A percentile compares a stretch with the other conserved stretches of the same genome.
Evolutionary conservation across 2,329 filamentous ascomycete genomes (phyloP).

Genomic region (Monilinia fructicola): DNA sequence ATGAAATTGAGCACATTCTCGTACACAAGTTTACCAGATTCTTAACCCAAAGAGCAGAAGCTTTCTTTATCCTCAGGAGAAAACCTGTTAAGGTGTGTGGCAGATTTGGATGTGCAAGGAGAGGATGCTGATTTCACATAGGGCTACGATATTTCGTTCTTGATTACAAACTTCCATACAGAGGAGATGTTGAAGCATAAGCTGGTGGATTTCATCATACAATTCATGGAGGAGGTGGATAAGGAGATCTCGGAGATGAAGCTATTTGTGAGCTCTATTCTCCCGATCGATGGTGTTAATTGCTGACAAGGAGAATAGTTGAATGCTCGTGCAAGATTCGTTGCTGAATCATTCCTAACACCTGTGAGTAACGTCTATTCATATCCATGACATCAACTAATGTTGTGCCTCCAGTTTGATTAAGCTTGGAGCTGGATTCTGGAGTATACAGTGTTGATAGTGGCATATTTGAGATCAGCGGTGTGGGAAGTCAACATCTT

Average conservation of each 20-base stretch:
- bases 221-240: constrained; percentile 99
- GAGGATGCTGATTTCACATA: constrained; percentile 48
- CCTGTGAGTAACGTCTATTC: constrained; percentile 57
- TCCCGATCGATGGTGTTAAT: neutral
- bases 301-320: constrained; percentile 57
- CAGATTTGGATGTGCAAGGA: neutral
- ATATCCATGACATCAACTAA: constrained; percentile 3
- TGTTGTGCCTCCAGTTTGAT: constrained; percentile 32
- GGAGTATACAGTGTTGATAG: constrained; percentile 18
- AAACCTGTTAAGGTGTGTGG: constrained; percentile 82
- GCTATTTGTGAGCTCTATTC: constrained; percentile 80
- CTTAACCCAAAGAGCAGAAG: constrained; percentile 91
- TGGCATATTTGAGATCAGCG: constrained; percentile 21
- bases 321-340: constrained; percentile 94
- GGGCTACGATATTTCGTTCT: constrained; percentile 98
- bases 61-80: constrained; percentile 92
- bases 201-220: constrained; percentile 97
- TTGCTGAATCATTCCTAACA: constrained; percentile 96
- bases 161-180: constrained; percentile 98
- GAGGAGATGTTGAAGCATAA: constrained; percentile 99
- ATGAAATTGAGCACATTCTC: constrained; percentile 96
- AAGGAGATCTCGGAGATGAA: constrained; percentile 99
- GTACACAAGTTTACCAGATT: constrained; percentile 99
- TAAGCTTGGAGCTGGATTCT: constrained; percentile 26
- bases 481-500: constrained; percentile 19